These are phyloP conservation scores for Lepidium aucheri DNA, from an alignment of 345 rosid genomes.

Conservation along the genomic window DNA sequence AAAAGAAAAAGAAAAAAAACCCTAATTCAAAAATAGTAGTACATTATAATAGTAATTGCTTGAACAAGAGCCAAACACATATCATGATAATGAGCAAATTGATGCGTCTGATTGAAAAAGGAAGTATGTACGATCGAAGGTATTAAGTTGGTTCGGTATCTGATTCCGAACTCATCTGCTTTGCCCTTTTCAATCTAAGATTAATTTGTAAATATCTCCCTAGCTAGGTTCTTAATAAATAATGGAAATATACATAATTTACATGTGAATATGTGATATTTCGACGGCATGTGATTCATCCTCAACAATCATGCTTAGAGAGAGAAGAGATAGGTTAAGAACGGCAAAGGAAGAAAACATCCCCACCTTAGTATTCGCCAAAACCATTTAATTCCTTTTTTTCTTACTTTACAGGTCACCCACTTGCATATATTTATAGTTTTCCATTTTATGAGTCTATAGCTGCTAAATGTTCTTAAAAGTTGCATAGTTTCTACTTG, in stretches of 20 bases:
- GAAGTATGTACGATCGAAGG: background rate
- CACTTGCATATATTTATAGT: no score
- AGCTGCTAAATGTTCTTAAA: background rate
- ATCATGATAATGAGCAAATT: background rate
- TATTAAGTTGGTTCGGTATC: no score
- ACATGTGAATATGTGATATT: conserved; percentile 7
- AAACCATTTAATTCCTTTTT: conserved; percentile 7
- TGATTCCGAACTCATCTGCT: background rate
- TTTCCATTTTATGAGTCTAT: no score
- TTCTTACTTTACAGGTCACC: conserved; percentile 12
- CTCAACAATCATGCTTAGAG: background rate
- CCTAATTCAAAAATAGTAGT: background rate
- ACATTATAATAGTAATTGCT: background rate
- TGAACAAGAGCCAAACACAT: background rate
- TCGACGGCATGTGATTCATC: background rate
- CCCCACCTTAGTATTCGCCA: conserved; percentile 25
- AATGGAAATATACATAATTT: background rate
- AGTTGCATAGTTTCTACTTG: background rate
- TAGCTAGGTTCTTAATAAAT: no score
- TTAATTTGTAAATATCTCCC: background rate
- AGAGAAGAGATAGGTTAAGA: conserved; percentile 15
- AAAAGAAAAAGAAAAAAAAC: background rate
- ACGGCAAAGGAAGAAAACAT: conserved; percentile 14
- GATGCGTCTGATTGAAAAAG: background rate
- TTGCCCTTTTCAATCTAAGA: background rate